A percentile compares a stretch with the other conserved stretches of the same genome.
phyloP scores from a whole-genome alignment of 2,329 filamentous ascomycete genomes.

The Neoarthrinium moseri region DNA sequence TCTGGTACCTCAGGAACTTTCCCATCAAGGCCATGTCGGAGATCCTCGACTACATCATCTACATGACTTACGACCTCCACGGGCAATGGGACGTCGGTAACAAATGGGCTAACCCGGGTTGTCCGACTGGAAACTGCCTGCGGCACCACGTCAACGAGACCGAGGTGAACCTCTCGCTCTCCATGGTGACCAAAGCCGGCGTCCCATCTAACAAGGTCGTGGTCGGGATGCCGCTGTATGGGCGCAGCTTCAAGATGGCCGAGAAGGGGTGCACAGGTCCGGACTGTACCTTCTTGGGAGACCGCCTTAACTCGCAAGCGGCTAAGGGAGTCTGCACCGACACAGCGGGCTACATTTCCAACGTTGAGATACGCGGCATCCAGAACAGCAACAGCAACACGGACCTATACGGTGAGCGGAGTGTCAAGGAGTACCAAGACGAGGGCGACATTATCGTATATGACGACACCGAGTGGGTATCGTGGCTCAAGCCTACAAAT shows the following conservation, averaged over 20 bases:
- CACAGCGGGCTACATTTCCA: slow-evolving; percentile 29
- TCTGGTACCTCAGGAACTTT: slow-evolving; percentile 36
- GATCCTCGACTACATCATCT: slow-evolving; percentile 32
- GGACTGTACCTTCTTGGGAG: slow-evolving; percentile 23
- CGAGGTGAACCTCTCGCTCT: slow-evolving; percentile 30
- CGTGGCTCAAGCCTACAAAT: slow-evolving; percentile 27
- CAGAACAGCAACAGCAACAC: background rate
- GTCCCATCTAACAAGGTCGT: slow-evolving; percentile 27
- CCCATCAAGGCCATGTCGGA: slow-evolving; percentile 30
- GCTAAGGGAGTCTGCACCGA: slow-evolving; percentile 25
- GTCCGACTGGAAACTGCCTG: slow-evolving; percentile 26
- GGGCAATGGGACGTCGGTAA: slow-evolving; percentile 23
- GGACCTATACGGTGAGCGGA: background rate
- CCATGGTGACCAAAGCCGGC: slow-evolving; percentile 35
- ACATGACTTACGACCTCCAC: slow-evolving; percentile 35
- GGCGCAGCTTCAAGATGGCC: slow-evolving; percentile 31
- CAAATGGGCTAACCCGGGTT: background rate
- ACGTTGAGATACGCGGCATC: slow-evolving; percentile 27
- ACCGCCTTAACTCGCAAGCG: slow-evolving; percentile 20
- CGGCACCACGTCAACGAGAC: slow-evolving; percentile 38
- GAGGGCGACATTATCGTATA: slow-evolving; percentile 29
- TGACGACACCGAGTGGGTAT: slow-evolving; percentile 30
- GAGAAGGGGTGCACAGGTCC: slow-evolving; percentile 21
- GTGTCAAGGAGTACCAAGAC: background rate
- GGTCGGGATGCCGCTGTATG: slow-evolving; percentile 31